Conservation (phyloP, 352 stramenopile species). For the Globisporangium okanoganense region DNA sequence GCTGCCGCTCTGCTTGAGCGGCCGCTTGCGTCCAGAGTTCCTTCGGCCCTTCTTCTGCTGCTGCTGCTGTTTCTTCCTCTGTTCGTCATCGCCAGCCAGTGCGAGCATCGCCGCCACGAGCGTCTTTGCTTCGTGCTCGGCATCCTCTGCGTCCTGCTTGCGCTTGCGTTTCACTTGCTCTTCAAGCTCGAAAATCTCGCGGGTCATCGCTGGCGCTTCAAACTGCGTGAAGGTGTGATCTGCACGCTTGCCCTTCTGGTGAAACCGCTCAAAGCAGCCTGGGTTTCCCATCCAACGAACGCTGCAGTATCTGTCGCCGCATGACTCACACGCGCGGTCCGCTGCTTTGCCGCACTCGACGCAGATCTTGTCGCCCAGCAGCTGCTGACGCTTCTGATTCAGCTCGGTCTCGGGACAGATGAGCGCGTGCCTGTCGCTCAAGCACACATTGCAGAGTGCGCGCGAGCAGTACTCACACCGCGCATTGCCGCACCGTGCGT, state of each 20-base stretch:
- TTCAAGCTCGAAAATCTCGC: conserved; percentile 52
- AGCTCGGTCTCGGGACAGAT: conserved; percentile 65
- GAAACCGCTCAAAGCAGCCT: conserved; percentile 81
- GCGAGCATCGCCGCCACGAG: conserved; percentile 39
- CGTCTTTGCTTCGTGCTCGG: conserved; percentile 47
- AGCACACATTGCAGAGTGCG: conserved; percentile 55
- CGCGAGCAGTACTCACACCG: conserved; percentile 52
- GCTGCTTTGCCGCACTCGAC: conserved; percentile 72
- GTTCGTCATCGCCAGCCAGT: conserved; percentile 2
- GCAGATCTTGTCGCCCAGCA: conserved; percentile 61
- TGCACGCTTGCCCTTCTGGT: conserved; percentile 61
- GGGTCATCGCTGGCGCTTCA: conserved; percentile 24
- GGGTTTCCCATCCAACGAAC: conserved; percentile 82
- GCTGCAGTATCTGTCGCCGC: conserved; percentile 78
- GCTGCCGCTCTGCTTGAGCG: conserved; percentile 4
- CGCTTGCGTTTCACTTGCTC: conserved; percentile 52
- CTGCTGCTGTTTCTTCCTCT: conserved; percentile 11
- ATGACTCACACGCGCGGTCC: conserved; percentile 60
- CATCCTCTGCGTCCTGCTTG: conserved; percentile 41
- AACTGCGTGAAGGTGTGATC: conserved; percentile 48
- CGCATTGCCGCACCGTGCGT: conserved; percentile 42
- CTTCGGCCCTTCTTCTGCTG: conserved; percentile 26
- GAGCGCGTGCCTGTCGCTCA: conserved; percentile 39
- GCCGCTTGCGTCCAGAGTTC: conserved; percentile 28
- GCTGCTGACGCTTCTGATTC: conserved; percentile 35